A percentile compares a stretch with the other conserved stretches of the same genome.
phyloP scores from a whole-genome alignment of 1,284 basidiomycete species.

The Tilletia setariae region DNA sequence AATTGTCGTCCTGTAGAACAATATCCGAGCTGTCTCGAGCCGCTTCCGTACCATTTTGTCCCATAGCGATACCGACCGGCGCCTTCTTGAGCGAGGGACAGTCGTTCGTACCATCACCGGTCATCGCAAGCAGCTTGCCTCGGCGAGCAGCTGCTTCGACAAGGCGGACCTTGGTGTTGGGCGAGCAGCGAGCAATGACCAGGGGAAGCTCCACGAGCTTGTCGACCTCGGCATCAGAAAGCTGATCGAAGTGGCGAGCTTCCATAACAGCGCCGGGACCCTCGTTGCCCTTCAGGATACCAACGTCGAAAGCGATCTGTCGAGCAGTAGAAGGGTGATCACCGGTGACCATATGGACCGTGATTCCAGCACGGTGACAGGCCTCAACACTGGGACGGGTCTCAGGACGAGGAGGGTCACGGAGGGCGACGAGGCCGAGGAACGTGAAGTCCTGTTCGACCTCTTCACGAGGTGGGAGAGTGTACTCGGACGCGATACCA shows the following conservation, averaged over 20 bases:
- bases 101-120: slow-evolving; percentile 63
- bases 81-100: slow-evolving; percentile 62
- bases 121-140: slow-evolving; percentile 36
- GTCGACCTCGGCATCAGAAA: slow-evolving; percentile 42
- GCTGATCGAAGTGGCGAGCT: slow-evolving; percentile 38
- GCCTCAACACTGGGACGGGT: slow-evolving; percentile 42
- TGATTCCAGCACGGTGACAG: slow-evolving; percentile 43
- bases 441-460: slow-evolving; percentile 43
- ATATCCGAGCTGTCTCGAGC: slow-evolving; percentile 61
- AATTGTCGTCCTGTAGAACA: slow-evolving; percentile 47
- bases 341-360: slow-evolving; percentile 47
- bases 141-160: slow-evolving; percentile 39
- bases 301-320: slow-evolving; percentile 42
- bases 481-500: slow-evolving; percentile 29
- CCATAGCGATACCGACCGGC: slow-evolving; percentile 64
- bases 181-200: slow-evolving; percentile 46
- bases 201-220: slow-evolving; percentile 36
- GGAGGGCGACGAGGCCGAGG: slow-evolving; percentile 45
- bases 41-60: slow-evolving; percentile 67
- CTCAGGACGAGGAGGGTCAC: slow-evolving; percentile 47
- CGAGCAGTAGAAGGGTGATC: slow-evolving; percentile 45
- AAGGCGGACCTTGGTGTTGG: slow-evolving; percentile 48
- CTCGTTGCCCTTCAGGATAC: slow-evolving; percentile 34
- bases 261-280: slow-evolving; percentile 36
- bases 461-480: slow-evolving; percentile 28